A percentile compares a stretch with the other conserved stretches of the same genome.
Evolutionary conservation across 768 basidiomycete genomes (phyloP).

Genomic region (Tricholoma sp.): DNA sequence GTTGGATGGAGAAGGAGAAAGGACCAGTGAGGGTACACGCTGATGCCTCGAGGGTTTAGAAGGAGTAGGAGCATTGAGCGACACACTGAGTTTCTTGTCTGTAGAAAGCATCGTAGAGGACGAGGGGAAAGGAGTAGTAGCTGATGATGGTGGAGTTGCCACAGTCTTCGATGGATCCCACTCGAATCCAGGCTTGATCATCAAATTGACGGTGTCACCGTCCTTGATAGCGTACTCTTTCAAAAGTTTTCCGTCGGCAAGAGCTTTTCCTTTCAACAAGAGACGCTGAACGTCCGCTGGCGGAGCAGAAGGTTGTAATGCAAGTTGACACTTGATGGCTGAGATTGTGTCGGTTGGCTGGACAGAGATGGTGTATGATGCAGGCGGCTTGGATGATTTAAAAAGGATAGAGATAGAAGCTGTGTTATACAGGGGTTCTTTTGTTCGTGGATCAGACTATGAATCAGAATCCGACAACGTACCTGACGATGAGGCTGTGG

Average conservation of each 20-base stretch:
- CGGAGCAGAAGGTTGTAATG: slow-evolving; percentile 63
- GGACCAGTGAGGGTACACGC: slow-evolving; percentile 72
- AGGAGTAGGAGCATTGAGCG: slow-evolving; percentile 22
- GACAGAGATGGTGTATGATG: slow-evolving; percentile 66
- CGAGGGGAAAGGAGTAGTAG: slow-evolving; percentile 14
- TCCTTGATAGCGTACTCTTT: slow-evolving; percentile 85
- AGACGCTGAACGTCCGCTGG: slow-evolving; percentile 79
- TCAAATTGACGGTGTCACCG: slow-evolving; percentile 79
- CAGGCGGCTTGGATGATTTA: slow-evolving; percentile 89
- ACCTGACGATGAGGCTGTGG: slow-evolving; percentile 30
- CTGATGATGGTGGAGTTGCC: slow-evolving; percentile 17
- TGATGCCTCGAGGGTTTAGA: slow-evolving; percentile 42
- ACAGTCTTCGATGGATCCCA: slow-evolving; percentile 50
- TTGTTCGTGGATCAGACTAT: slow-evolving; percentile 6
- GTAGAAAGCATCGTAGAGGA: slow-evolving; percentile 8
- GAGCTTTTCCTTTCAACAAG: slow-evolving; percentile 90
- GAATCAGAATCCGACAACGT: slow-evolving; percentile 6
- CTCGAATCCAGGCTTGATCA: slow-evolving; percentile 73
- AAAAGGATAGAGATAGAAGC: slow-evolving; percentile 67
- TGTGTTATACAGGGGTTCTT: slow-evolving; percentile 12
- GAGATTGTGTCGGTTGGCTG: slow-evolving; percentile 81
- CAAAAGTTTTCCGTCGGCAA: slow-evolving; percentile 83
- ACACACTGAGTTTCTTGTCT: slow-evolving; percentile 16
- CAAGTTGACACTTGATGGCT: slow-evolving; percentile 73
- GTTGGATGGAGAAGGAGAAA: slow-evolving; percentile 69